These are phyloP conservation scores for Tetrastigma voinierianum DNA, from an alignment of 164 flowering plant species.

Conservation along the genomic window DNA sequence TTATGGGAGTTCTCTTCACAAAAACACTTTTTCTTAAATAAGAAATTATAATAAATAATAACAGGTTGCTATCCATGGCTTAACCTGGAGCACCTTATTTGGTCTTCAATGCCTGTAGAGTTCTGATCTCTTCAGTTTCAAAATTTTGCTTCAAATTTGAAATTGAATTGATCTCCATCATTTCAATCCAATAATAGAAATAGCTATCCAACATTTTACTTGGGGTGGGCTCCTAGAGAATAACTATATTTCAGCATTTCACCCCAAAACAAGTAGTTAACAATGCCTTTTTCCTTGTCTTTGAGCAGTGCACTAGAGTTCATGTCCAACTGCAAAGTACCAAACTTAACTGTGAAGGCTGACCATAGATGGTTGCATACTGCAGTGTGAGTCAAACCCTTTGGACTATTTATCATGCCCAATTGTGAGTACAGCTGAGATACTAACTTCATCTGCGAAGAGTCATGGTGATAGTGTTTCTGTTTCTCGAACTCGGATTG, in stretches of 20 bases:
- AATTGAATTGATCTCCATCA: not conserved
- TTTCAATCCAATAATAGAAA: not conserved
- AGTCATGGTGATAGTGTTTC: conserved; percentile 49
- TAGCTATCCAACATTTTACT: not conserved
- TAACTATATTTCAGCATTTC: not conserved
- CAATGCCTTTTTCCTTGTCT: conserved; percentile 13
- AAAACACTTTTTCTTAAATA: too few relatives aligned
- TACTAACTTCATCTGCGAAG: conserved; percentile 30
- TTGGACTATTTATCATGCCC: conserved; percentile 90
- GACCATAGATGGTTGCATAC: conserved; percentile 82
- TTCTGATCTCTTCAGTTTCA: not conserved
- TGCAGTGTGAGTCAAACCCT: conserved; percentile 86
- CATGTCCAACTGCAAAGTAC: conserved; percentile 77
- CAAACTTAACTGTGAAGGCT: conserved; percentile 86
- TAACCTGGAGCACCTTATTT: not conserved
- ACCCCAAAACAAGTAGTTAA: not conserved
- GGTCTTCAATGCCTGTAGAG: not conserved
- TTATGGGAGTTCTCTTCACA: too few relatives aligned
- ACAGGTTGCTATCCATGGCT: too few relatives aligned
- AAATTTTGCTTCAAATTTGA: not conserved
- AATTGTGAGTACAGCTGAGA: conserved; percentile 70
- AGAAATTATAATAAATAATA: too few relatives aligned
- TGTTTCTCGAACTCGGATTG: conserved; percentile 78
- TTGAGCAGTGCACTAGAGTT: conserved; percentile 87
- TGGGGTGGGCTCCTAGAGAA: not conserved